Evolutionary conservation across 176 grass and related monocot genomes (phyloP), one percentile per base, ranked within the genome.

Genomic region (Raddia distichophylla): DNA sequence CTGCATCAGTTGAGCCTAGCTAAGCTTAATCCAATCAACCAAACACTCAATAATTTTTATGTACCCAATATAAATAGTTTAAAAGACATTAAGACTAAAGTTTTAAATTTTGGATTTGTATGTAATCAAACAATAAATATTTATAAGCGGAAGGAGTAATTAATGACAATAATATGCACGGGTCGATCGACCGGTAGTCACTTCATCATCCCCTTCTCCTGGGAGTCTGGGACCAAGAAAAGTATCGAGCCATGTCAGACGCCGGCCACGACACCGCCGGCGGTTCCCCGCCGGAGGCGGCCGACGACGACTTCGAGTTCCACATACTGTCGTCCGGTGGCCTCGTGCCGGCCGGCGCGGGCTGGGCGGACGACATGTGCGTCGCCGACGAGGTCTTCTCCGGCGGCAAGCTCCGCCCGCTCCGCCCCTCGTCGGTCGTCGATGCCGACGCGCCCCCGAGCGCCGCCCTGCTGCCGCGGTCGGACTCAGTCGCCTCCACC

Each of bases 301-400:
- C 43, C 0, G 88, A 91, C 0, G 88, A 91, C 0, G 88, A 91
- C n/a, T 94, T 94, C 71, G 91, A 91, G 91, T 91, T 94, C 75
- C 76, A 82, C 70, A 49, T 91, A 71, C 10, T 67, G 45, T 78
- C 82, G 11, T 78, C 79, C 2, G 88, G 85, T 7, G 82, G 82
- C 19, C 75, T 88, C 7, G 69, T 82, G 42, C 40, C 69, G 15
- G 77, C 49, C 10, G 67, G 73, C 43, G n/a, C 53, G 34, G 79
- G 1, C 37, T 79, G 71, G 49, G 53, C 27, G 8, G 54, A 16
- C 2, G 82, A 84, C 75, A 94, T 94, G 88, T 94, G 91, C 87
- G 93, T 86, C 9, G 93, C 93, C 19, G 93, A 94, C 64, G 93
- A 94, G 81, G 52, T 94, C 11, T 94, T 94, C 82, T 87, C 83